phyloP scores from a whole-genome alignment of 305 asterid genomes.

The Rubia balearica region DNA sequence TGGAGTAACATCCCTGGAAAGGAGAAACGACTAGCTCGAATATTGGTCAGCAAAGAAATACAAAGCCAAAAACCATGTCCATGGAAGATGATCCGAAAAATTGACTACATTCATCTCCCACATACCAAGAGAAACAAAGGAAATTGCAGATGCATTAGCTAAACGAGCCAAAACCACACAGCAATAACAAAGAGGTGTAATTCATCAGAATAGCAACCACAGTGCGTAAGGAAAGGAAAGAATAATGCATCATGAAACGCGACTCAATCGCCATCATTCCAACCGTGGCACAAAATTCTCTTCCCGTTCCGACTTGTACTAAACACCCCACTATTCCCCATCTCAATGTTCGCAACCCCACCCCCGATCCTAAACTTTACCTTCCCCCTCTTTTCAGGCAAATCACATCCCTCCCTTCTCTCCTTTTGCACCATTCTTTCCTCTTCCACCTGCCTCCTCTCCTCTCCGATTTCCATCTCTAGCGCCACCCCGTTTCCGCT shows the following conservation, averaged over 20 bases:
- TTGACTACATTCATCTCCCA: too few relatives aligned
- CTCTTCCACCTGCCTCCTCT: constrained; percentile 18
- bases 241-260: neutral
- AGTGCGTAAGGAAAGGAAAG: too few relatives aligned
- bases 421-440: constrained; percentile 10
- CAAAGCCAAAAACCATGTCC: too few relatives aligned
- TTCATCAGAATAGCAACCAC: too few relatives aligned
- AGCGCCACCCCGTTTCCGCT: constrained; percentile 3
- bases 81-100: too few relatives aligned
- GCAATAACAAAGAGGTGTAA: too few relatives aligned
- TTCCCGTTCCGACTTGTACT: constrained; percentile 24
- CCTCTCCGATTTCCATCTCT: neutral
- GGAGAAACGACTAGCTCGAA: too few relatives aligned
- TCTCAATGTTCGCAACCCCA: neutral
- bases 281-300: constrained; percentile 28
- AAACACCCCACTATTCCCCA: constrained; percentile 11
- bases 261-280: constrained; percentile 6
- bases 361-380: constrained; percentile 34
- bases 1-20: too few relatives aligned
- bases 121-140: too few relatives aligned
- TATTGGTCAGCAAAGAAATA: too few relatives aligned
- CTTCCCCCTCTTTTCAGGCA: constrained; percentile 29
- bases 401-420: constrained; percentile 16
- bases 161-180: too few relatives aligned
- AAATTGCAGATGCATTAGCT: too few relatives aligned